Percentiles rank a stretch among this genome's conserved stretches.
Conservation (phyloP, 140 eudicot genomes). For the Anethum foeniculum region DNA sequence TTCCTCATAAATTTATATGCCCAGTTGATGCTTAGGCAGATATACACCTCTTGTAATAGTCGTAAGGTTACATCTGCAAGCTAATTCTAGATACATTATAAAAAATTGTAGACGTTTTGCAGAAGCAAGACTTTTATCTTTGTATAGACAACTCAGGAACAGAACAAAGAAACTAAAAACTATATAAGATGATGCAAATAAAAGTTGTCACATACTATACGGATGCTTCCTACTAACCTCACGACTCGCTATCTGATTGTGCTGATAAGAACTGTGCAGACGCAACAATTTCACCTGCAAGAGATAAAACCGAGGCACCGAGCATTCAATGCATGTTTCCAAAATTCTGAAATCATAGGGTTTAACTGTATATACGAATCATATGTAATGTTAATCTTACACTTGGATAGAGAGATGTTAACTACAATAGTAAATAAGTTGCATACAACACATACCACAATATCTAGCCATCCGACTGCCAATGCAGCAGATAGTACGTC, state of each 20-base stretch:
- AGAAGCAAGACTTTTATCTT: not conserved
- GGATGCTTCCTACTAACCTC: constrained; percentile 44
- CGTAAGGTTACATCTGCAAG: not conserved
- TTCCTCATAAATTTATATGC: not conserved
- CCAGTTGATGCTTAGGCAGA: not conserved
- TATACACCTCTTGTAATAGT: not conserved
- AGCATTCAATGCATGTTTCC: not conserved
- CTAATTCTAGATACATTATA: not conserved
- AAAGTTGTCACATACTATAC: not conserved
- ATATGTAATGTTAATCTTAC: not conserved
- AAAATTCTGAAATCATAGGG: not conserved
- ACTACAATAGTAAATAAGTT: not conserved
- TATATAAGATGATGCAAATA: not conserved
- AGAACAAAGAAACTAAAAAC: not conserved
- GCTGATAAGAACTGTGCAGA: constrained; percentile 88
- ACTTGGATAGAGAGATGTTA: not conserved
- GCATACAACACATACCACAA: constrained; percentile 47
- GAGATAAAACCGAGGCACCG: not conserved
- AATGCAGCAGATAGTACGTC: constrained; percentile 82
- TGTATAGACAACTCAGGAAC: not conserved
- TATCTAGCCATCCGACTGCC: constrained; percentile 94
- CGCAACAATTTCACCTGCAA: constrained; percentile 85
- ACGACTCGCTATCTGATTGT: constrained; percentile 80
- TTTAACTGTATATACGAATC: not conserved
- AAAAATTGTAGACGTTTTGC: not conserved